A percentile compares a stretch with the other conserved stretches of the same genome.
phyloP scores from a whole-genome alignment of 1,284 basidiomycete species.

The Pterulicium gracile region DNA sequence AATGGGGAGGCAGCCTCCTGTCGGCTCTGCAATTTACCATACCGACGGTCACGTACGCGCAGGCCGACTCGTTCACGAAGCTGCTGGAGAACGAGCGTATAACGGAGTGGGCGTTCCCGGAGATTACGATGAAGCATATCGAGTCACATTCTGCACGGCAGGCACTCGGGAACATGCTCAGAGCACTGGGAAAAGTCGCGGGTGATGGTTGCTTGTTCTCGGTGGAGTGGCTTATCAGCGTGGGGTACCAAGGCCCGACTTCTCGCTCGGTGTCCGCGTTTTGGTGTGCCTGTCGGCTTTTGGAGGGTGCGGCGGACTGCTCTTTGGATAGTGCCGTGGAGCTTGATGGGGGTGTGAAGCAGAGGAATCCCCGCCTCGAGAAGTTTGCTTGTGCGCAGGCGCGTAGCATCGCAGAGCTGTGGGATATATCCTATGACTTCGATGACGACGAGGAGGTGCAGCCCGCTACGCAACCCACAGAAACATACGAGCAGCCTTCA shows the following conservation, averaged over 20 bases:
- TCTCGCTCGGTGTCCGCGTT: conserved; percentile 56
- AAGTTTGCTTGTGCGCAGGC: conserved; percentile 58
- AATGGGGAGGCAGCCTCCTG: conserved; percentile 81
- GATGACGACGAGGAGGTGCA: conserved; percentile 15
- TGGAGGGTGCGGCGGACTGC: conserved; percentile 59
- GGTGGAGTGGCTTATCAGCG: conserved; percentile 72
- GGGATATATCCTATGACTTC: conserved; percentile 38
- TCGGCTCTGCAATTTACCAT: conserved; percentile 63
- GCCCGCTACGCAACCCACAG: conserved; percentile 14
- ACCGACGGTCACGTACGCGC: conserved; percentile 38
- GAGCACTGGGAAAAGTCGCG: conserved; percentile 56
- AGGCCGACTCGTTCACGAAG: conserved; percentile 37
- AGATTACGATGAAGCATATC: conserved; percentile 49
- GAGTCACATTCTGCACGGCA: conserved; percentile 43
- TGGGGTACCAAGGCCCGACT: conserved; percentile 37
- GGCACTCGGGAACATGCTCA: conserved; percentile 60
- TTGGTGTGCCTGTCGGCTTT: conserved; percentile 70
- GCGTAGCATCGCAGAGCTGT: conserved; percentile 54
- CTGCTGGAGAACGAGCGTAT: conserved; percentile 42
- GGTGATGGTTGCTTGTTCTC: conserved; percentile 62
- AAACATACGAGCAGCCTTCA: conserved; percentile 20
- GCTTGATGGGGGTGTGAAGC: conserved; percentile 12
- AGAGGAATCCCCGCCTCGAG: conserved; percentile 37
- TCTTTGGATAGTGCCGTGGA: conserved; percentile 23
- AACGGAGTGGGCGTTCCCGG: conserved; percentile 37